These are phyloP conservation scores for Osmanthus fragrans DNA, from an alignment of 257 asterid species.

Conservation along the genomic window DNA sequence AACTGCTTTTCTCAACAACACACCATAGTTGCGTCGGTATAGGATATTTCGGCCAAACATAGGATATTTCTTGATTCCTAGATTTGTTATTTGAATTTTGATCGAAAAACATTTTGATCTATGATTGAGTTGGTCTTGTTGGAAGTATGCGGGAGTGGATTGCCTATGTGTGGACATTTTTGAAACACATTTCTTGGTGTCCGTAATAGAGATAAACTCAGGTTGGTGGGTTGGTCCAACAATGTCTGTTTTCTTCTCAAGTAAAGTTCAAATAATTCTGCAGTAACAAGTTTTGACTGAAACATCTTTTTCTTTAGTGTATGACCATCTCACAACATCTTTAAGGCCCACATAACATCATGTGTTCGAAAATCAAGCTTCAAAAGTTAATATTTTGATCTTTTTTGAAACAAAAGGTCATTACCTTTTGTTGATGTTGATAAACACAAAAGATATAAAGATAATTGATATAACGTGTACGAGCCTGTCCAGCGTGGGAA, in stretches of 20 bases:
- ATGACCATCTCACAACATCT: slow-evolving; percentile 3
- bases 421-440: background rate
- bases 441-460: background rate
- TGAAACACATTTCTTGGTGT: background rate
- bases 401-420: background rate
- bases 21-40: background rate
- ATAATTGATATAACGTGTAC: background rate
- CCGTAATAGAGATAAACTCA: background rate
- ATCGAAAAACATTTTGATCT: background rate
- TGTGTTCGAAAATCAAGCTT: background rate
- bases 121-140: slow-evolving; percentile 11
- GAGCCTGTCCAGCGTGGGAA: background rate
- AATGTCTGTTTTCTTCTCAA: background rate
- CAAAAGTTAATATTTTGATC: background rate
- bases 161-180: background rate
- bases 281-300: slow-evolving; percentile 1
- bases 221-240: slow-evolving; percentile 1
- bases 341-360: background rate
- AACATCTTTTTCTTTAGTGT: background rate
- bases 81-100: background rate
- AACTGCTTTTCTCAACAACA: background rate
- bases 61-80: background rate
- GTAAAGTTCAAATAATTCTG: background rate
- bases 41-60: background rate
- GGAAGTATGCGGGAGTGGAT: background rate